Evolutionary conservation across 106 monocot species (phyloP), one percentile per base, ranked within the genome.

Genomic region (Xerophyta viscosa): DNA sequence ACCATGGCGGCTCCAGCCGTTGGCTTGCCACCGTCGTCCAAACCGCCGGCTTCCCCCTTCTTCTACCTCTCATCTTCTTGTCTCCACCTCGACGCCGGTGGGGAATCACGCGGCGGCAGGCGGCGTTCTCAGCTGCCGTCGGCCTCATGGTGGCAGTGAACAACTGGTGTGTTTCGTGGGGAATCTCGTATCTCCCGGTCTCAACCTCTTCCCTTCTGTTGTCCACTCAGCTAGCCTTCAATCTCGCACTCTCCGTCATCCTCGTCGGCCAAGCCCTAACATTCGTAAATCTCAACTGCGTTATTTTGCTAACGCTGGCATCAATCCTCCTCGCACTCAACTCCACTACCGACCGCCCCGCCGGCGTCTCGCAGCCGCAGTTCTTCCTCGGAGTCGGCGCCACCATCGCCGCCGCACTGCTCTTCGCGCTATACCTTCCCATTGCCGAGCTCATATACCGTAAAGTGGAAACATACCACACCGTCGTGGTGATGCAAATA

Each of bases 141-240:
- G 87, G 87, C 19, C 20, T 78, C 26, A 37, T 87, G 31, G 20
- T 82, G 28, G 87, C 82, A 2, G 33, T 78, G 24, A 87, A 82
- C 74, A 87, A 87, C 71, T 71, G 81, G 20, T 64, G 74, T 53
- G 55, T 87, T 71, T 87, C 87, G 0, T 82, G 77, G 67, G 74
- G 87, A 0, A 48, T 69, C 3, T 87, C 87, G 2, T 78, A 65
- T 56, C 87, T 87, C 44, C 62, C 87, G 1, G 77, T 71, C 21
- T 87, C 87, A 46, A 87, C 87, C 0, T 71, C 77, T 5, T 82
- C 82, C n/a, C 75, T 87, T 10, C 52, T 87, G 37, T 57, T 87
- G 8, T 87, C 87, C 24, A 71, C 81, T 14, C 87, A 81, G 57
- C 74, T 87, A 10, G 81, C 60, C 24, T 87, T 87, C 81, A 81